Base-by-base conservation (phyloP, 2,329 filamentous ascomycete species). In the Ilyonectria destructans region DNA sequence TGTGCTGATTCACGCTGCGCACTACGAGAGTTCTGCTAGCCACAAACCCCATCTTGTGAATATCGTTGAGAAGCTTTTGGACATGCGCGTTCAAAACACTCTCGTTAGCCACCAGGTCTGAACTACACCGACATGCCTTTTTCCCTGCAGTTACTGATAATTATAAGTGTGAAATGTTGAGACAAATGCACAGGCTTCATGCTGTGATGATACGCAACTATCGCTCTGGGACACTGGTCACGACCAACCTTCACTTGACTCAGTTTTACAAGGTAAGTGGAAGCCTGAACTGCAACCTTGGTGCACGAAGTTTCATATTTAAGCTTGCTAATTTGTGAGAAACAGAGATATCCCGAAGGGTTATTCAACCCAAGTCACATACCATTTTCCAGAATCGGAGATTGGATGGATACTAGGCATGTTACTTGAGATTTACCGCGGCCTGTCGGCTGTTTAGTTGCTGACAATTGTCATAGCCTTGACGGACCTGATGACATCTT, bases 401-500 rank as follows among this genome's bases (percentile, higher is more conserved):
- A 68, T 19, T 70, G 68, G 68, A 62, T 62, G 52, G 61, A 62
- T n/a, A 10, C 52, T 12, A 65, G 60, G 68, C 58, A 45, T 23
- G 59, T 26, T 19, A 17, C 43, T 3, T 3, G 6, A n/a, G 1
- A 43, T 8, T 43, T 6, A 26, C n/a, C 6, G 8, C 13, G 3
- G 6, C 3, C 3, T 31, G 13, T 6, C 9, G 1, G n/a, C 2
- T 10, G 2, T 5, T 10, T 26, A 6, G 5, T 37, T 4, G 5
- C 65, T 58, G n/a, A 69, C 29, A n/a, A 29, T 19, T 6, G 10
- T 13, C 10, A 15, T 17, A 68, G 68, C 17, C 21, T 69, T 10
- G 68, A 69, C 12, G 68, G 68, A 1, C 57, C 51, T 2, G 68
- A 69, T 35, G 68, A 69, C 21, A 12, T 69, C 8, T 69, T 69